A percentile compares a stretch with the other conserved stretches of the same genome.
Evolutionary conservation across 106 monocot genomes (phyloP).

Genomic region (Dendrobium officinale): DNA sequence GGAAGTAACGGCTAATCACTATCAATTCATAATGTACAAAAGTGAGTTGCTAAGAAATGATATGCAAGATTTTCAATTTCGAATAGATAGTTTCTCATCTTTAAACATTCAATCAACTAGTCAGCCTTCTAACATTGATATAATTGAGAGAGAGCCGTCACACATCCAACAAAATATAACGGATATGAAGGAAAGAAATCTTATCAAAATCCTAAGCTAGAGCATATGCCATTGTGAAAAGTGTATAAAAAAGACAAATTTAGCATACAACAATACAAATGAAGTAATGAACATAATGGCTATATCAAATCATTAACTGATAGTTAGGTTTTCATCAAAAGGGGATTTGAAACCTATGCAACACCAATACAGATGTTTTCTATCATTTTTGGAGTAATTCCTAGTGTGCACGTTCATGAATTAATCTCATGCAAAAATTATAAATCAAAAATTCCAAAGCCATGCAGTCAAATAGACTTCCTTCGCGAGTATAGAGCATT

Average conservation of each 20-base stretch:
- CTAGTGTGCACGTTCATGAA: neutral
- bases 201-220: neutral
- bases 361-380: neutral
- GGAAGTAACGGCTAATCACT: neutral
- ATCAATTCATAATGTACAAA: neutral
- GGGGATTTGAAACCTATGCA: neutral
- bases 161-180: neutral
- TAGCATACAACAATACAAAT: neutral
- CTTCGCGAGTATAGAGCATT: neutral
- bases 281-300: too few species aligned
- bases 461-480: neutral
- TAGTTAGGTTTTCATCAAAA: neutral
- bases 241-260: neutral
- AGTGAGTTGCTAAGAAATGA: neutral
- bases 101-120: too few species aligned
- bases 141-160: neutral
- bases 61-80: neutral
- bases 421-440: neutral
- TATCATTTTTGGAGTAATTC: neutral
- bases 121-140: too few species aligned
- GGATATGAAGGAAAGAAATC: neutral
- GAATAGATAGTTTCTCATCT: neutral
- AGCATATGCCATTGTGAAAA: neutral
- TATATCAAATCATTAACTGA: neutral
- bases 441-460: neutral